Conservation (phyloP, 2,329 filamentous ascomycete species). For the Talaromyces marneffei region DNA sequence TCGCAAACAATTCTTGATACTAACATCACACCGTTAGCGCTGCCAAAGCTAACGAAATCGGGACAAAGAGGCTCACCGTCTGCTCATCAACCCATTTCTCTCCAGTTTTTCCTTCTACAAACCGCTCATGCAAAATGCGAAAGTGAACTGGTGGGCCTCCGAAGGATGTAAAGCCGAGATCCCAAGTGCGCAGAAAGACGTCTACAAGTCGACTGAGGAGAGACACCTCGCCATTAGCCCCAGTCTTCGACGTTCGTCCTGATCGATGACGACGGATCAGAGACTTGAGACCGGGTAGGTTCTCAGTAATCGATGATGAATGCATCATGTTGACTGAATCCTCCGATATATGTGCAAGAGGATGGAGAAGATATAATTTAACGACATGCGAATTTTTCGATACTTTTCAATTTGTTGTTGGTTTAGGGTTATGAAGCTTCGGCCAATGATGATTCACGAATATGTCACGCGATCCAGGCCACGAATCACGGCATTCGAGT, state of each 20-base stretch:
- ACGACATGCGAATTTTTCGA: background rate
- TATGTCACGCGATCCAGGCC: background rate
- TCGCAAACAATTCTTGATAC: constrained; percentile 67
- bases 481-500: background rate
- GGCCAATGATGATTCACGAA: background rate
- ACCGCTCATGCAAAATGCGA: constrained; percentile 58
- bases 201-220: constrained; percentile 17
- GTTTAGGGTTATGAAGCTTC: background rate
- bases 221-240: constrained; percentile 10
- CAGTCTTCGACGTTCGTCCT: background rate
- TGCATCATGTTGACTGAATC: background rate
- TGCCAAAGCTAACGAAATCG: background rate
- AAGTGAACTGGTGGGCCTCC: constrained; percentile 67
- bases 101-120: constrained; percentile 45
- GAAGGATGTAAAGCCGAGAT: constrained; percentile 61
- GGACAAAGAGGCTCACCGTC: constrained; percentile 40
- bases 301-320: background rate
- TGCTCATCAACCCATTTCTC: constrained; percentile 64
- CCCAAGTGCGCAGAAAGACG: constrained; percentile 45
- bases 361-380: background rate
- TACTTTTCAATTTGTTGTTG: background rate
- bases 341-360: background rate
- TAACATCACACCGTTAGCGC: constrained; percentile 23
- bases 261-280: background rate
- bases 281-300: background rate